Conservation (phyloP, 1,139 yeast species). For the Yamadazyma aaseri region DNA sequence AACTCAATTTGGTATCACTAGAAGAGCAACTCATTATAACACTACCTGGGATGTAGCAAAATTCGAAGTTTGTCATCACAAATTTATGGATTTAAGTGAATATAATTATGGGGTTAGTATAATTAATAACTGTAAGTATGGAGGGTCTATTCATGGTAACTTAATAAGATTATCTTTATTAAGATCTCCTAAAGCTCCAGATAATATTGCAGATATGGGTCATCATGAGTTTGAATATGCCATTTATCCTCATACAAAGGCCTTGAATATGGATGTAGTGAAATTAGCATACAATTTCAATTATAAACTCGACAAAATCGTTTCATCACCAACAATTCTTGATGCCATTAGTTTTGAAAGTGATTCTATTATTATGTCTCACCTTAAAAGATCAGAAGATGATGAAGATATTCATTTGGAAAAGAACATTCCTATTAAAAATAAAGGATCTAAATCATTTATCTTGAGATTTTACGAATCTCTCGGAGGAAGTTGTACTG, state of each 20-base stretch:
- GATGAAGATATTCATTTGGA: conserved; percentile 55
- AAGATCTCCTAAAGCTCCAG: conserved; percentile 89
- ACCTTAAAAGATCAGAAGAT: conserved; percentile 85
- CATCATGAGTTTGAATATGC: conserved; percentile 81
- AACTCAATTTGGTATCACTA: conserved; percentile 88
- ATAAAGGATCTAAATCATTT: conserved; percentile 49
- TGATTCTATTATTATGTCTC: conserved; percentile 62
- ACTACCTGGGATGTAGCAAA: conserved; percentile 96
- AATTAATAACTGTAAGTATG: conserved; percentile 83
- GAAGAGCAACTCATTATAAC: conserved; percentile 90
- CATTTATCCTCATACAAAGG: conserved; percentile 74
- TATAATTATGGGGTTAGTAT: conserved; percentile 84
- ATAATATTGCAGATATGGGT: conserved; percentile 93
- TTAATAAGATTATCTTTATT: conserved; percentile 77
- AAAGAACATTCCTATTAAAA: conserved; percentile 35
- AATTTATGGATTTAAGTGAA: conserved; percentile 89
- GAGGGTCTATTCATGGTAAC: conserved; percentile 89
- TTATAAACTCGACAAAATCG: conserved; percentile 40
- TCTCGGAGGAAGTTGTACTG: conserved; percentile 70
- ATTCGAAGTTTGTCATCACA: conserved; percentile 93
- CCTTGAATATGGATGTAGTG: conserved; percentile 62
- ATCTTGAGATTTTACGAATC: conserved; percentile 81
- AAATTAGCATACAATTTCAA: conserved; percentile 80
- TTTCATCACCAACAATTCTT: conserved; percentile 11
- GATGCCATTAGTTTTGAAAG: conserved; percentile 30